Percentiles rank a stretch among this genome's conserved stretches.
Conservation (phyloP, 768 basidiomycete species). For the Leccinum fibrillosum region DNA sequence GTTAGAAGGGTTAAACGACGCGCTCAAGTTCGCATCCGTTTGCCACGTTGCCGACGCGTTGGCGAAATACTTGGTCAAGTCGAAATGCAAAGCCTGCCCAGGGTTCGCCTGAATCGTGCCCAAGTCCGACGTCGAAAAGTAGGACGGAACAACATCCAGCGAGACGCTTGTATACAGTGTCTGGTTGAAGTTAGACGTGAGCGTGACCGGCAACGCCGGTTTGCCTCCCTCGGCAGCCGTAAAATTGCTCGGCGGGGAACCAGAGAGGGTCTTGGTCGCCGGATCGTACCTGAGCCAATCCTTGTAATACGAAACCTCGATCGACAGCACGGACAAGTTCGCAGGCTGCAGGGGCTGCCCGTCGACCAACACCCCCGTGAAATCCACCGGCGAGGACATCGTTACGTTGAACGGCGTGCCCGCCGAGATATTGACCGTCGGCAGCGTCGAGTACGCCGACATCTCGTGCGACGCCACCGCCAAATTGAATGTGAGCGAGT, state of each 20-base stretch:
- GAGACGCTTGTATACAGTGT: conserved; percentile 59
- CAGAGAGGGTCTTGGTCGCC: conserved; percentile 54
- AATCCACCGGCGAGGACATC: conserved; percentile 54
- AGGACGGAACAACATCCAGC: conserved; percentile 67
- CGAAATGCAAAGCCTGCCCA: conserved; percentile 49
- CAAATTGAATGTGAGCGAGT: conserved; percentile 57
- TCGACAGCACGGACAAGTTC: conserved; percentile 53
- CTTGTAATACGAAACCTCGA: conserved; percentile 57
- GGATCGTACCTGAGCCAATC: conserved; percentile 63
- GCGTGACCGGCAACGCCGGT: conserved; percentile 51
- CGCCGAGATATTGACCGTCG: conserved; percentile 70
- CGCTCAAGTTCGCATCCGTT: conserved; percentile 50
- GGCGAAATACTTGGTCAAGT: conserved; percentile 54
- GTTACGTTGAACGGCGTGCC: conserved; percentile 50
- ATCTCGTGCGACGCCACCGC: conserved; percentile 70
- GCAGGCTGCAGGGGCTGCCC: conserved; percentile 51
- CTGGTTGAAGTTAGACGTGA: conserved; percentile 68
- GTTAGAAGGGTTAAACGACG: conserved; percentile 50
- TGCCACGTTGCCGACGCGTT: conserved; percentile 37
- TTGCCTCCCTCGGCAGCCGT: conserved; percentile 30
- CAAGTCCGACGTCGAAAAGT: conserved; percentile 58
- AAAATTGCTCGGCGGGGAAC: conserved; percentile 52
- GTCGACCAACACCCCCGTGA: conserved; percentile 62
- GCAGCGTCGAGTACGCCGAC: conserved; percentile 45
- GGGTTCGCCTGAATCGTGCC: conserved; percentile 54